Percentiles rank a stretch among this genome's conserved stretches.
Evolutionary conservation across 2,329 filamentous ascomycete genomes (phyloP).

Genomic region (Lachnellula willkommii): DNA sequence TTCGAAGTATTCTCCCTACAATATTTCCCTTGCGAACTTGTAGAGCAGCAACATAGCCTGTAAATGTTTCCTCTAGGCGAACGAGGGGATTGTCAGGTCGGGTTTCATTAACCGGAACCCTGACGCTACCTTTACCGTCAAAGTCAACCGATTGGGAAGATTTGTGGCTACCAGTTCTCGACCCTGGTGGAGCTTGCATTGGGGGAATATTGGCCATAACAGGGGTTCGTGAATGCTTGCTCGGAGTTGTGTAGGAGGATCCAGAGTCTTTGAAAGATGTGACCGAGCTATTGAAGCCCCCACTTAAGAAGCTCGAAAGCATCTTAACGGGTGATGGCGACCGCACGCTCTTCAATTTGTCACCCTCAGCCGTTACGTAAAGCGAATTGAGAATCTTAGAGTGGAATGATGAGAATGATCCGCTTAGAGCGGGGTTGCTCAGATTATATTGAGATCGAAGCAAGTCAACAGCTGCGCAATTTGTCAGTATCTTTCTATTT

Average conservation of each 20-base stretch:
- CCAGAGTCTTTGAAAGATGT: constrained; percentile 34
- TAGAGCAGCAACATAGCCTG: constrained; percentile 74
- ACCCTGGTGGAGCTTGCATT: constrained; percentile 29
- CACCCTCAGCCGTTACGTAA: constrained; percentile 55
- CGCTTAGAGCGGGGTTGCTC: constrained; percentile 57
- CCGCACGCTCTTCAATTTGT: constrained; percentile 64
- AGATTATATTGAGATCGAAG: constrained; percentile 66
- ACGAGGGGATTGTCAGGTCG: constrained; percentile 61
- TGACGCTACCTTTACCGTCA: constrained; percentile 30
- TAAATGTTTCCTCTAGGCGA: constrained; percentile 77
- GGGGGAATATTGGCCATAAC: constrained; percentile 40
- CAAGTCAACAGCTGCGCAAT: constrained; percentile 59
- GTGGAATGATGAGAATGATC: constrained; percentile 70
- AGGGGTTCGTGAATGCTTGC: constrained; percentile 30
- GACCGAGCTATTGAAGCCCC: constrained; percentile 44
- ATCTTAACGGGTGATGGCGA: constrained; percentile 86
- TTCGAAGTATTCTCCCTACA: constrained; percentile 69
- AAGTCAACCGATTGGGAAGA: constrained; percentile 26
- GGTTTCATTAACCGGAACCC: constrained; percentile 44
- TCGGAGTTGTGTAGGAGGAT: constrained; percentile 36
- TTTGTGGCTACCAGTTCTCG: constrained; percentile 27
- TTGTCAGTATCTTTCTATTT: constrained; percentile 31
- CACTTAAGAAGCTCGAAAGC: constrained; percentile 73
- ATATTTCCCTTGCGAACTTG: constrained; percentile 85
- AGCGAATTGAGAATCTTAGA: constrained; percentile 70